These are phyloP conservation scores for Quercus dentata DNA, from an alignment of 306 rosid species.

Conservation along the genomic window DNA sequence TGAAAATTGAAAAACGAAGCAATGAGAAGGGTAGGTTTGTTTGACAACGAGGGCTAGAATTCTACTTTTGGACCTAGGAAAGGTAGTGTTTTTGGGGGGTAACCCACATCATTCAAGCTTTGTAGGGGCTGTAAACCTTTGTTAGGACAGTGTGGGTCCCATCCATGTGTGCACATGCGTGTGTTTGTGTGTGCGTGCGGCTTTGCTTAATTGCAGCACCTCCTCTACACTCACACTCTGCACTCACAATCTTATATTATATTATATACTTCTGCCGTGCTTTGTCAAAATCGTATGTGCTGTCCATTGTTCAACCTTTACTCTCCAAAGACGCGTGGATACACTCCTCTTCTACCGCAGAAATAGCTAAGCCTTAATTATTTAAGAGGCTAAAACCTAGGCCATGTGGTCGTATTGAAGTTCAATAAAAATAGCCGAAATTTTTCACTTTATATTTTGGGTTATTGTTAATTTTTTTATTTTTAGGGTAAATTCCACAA, in stretches of 20 bases:
- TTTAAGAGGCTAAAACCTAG: no score
- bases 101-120: conserved; percentile 22
- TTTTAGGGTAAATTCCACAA: no score
- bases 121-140: conserved; percentile 37
- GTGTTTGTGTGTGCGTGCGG: conserved; percentile 35
- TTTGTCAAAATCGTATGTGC: no score
- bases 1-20: background rate
- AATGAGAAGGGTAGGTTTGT: background rate
- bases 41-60: conserved; percentile 14
- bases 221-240: background rate
- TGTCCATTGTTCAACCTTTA: background rate
- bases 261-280: background rate
- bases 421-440: no score
- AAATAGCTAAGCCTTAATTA: no score
- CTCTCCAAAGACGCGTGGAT: background rate
- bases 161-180: conserved; percentile 54
- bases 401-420: no score
- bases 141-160: conserved; percentile 45
- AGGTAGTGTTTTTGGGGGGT: background rate
- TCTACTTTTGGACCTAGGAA: conserved; percentile 11
- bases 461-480: no score
- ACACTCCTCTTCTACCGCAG: no score
- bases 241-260: background rate
- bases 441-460: no score
- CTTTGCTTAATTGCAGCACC: no score